These are phyloP conservation scores for Saturnispora dispora DNA, from an alignment of 805 yeast species.

Conservation along the genomic window DNA sequence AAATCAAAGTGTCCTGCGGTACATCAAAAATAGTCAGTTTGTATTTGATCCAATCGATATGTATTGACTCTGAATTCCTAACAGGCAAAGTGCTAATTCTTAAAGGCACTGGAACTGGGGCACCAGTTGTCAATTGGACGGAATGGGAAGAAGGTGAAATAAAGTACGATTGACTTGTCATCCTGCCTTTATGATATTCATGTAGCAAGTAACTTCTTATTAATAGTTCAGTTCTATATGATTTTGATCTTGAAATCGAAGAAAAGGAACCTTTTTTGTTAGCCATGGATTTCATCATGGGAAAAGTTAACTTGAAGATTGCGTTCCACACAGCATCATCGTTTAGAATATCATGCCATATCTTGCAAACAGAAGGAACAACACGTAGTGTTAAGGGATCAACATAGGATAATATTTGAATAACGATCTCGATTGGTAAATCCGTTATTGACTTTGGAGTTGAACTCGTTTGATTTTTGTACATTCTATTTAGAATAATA, in stretches of 20 bases:
- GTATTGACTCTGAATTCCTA: neutral
- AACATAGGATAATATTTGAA: conserved; percentile 35
- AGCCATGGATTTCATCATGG: conserved; percentile 18
- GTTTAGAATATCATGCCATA: conserved; percentile 37
- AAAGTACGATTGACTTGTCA: conserved; percentile 4
- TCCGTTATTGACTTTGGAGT: conserved; percentile 12
- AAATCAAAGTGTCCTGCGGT: conserved; percentile 6
- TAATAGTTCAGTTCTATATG: conserved; percentile 41
- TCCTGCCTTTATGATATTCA: conserved; percentile 7
- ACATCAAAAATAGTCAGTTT: conserved; percentile 9
- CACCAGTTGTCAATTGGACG: conserved; percentile 2
- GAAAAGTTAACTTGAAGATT: conserved; percentile 34
- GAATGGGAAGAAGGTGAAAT: conserved; percentile 4
- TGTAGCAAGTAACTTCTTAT: conserved; percentile 28
- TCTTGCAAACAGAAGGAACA: conserved; percentile 37
- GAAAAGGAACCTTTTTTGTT: conserved; percentile 27
- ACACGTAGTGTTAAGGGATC: conserved; percentile 36
- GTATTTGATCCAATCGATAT: conserved; percentile 10
- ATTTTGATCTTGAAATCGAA: conserved; percentile 33
- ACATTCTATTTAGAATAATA: neutral
- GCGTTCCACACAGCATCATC: conserved; percentile 41
- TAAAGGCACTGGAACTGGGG: conserved; percentile 2
- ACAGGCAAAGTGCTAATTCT: conserved; percentile 3
- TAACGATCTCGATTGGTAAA: conserved; percentile 41
- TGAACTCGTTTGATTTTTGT: neutral